A percentile compares a stretch with the other conserved stretches of the same genome.
phyloP scores from a whole-genome alignment of 2,329 filamentous ascomycete genomes.

The Teratosphaeria destructans region DNA sequence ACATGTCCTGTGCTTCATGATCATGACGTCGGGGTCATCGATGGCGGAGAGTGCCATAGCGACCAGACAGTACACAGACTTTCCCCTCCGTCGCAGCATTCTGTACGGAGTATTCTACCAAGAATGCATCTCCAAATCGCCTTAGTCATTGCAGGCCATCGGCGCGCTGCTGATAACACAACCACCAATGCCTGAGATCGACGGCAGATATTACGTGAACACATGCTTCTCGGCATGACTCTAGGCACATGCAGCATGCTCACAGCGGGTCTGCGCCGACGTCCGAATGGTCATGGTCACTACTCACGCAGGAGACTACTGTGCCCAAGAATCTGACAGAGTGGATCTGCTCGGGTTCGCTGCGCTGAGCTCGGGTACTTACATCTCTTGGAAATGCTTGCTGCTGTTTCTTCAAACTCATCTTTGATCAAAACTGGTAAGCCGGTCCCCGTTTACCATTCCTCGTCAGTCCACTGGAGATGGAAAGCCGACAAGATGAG shows the following conservation, averaged over 20 bases:
- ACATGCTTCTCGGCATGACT: background rate
- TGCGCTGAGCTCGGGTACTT: background rate
- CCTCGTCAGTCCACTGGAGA: conserved; percentile 2
- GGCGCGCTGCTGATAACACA: background rate
- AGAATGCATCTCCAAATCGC: background rate
- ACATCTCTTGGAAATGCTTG: background rate
- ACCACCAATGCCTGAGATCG: background rate
- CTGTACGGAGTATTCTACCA: background rate
- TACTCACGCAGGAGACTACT: background rate
- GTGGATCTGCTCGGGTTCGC: background rate
- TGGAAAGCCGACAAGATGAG: conserved; percentile 18
- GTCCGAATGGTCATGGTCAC: background rate
- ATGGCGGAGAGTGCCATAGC: background rate
- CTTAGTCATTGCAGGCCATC: background rate
- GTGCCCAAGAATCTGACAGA: background rate
- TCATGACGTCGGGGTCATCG: background rate
- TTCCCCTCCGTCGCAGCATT: background rate
- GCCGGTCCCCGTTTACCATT: background rate
- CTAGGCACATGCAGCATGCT: background rate
- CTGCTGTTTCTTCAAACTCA: background rate
- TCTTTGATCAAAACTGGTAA: background rate
- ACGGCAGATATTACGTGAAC: background rate
- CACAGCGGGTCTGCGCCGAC: background rate
- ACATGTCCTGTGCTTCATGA: background rate
- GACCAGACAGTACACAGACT: background rate